Percentiles rank a stretch among this genome's conserved stretches.
phyloP scores from a whole-genome alignment of 73 alveolate species.

The Paramecium tetraurelia region DNA sequence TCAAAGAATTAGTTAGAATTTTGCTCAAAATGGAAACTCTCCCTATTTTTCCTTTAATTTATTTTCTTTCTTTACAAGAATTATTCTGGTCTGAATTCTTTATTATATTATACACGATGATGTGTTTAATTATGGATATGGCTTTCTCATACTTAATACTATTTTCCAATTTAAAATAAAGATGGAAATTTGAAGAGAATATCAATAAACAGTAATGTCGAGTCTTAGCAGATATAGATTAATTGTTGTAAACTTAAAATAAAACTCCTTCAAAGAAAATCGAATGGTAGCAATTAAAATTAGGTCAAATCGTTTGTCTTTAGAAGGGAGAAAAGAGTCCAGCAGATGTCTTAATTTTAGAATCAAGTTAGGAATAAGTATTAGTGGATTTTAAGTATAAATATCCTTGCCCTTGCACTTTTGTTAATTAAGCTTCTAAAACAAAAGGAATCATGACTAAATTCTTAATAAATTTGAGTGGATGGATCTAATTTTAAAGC shows the following conservation, averaged over 20 bases:
- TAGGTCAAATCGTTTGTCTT: background rate
- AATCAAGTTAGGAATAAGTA: slow-evolving; percentile 14
- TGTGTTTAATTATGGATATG: background rate
- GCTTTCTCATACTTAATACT: background rate
- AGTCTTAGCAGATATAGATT: background rate
- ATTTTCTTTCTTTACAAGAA: background rate
- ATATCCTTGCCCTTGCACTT: background rate
- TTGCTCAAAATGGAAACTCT: slow-evolving; percentile 8
- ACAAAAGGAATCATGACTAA: background rate
- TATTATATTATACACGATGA: background rate
- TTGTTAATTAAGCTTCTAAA: background rate
- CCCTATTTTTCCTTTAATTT: background rate
- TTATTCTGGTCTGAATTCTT: background rate
- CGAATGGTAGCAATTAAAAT: background rate
- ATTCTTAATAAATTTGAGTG: background rate
- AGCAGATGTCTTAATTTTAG: slow-evolving; percentile 37
- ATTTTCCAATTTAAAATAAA: background rate
- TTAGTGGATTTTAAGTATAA: background rate
- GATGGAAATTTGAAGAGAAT: background rate
- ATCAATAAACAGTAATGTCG: background rate
- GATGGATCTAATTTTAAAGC: slow-evolving; percentile 5
- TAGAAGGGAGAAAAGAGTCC: slow-evolving; percentile 34
- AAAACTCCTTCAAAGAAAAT: background rate
- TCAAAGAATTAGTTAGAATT: background rate
- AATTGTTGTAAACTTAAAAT: background rate